Base-by-base conservation (phyloP, 169 alveolate genomes). In the Blepharisma undulans region DNA sequence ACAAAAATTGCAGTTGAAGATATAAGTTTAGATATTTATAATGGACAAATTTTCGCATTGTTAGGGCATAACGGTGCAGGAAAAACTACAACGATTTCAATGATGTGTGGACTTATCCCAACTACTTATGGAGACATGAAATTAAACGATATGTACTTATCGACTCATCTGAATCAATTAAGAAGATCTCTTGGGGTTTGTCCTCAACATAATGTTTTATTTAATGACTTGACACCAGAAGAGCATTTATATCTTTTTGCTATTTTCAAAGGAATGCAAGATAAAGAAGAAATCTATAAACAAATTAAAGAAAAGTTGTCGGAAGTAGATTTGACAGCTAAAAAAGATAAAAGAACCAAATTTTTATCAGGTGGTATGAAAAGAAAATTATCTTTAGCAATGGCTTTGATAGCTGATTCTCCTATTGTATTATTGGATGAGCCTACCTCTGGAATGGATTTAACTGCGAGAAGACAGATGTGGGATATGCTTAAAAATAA, bases 371-470 rank as follows among this genome's bases (percentile, higher is more conserved):
- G 98, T 8, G 98, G 98, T 4, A 92, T 95, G 89, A 95, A 94
- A 91, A 94, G 98, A 90, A 97, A 96, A 93, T 94, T 97, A 72
- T 94, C 96, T 0, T 94, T 96, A 1, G 98, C 96, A 66, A 92
- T 97, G 66, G 98, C 98, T 18, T 88, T 98, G 76, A 95, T 97
- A 19, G 98, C 98, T 1, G 94, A 96, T 60, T 93, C 98, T 0
- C 91, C 90, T 59, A 90, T 98, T 25, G 93, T 98, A 29, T 88
- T 98, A 66, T 92, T 98, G n/a, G 98, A 98, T 95, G 98, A 98
- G 85, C 99, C 99, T 34, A 95, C 98, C 2, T 94, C 97, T 72
- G 99, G 98, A 12, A 94, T 98, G 96, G 99, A 98, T 86, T 93
- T 95, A 18, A 92, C 94, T 6, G 96, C 98, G 0, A 95, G 98